These are phyloP conservation scores for Jackrogersella minutella DNA, from an alignment of 495 filamentous ascomycete species.

Conservation along the genomic window DNA sequence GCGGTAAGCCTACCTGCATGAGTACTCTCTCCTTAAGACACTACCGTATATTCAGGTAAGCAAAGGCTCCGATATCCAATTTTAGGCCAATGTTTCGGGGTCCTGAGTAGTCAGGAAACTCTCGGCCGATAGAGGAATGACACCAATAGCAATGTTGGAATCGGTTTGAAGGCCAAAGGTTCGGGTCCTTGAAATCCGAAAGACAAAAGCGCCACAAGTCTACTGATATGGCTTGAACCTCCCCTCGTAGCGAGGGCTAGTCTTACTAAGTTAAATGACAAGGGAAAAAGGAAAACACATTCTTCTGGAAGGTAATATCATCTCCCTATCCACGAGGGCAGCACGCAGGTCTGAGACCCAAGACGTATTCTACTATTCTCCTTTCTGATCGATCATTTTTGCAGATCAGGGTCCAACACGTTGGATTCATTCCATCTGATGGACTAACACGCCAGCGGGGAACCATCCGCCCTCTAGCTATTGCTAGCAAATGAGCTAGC, in stretches of 20 bases:
- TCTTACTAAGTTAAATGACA: not conserved
- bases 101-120: not conserved
- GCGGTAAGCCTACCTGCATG: not conserved
- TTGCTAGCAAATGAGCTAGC: not conserved
- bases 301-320: not conserved
- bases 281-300: conserved; percentile 1
- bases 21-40: not conserved
- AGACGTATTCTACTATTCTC: not conserved
- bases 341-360: not conserved
- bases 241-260: not conserved
- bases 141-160: not conserved
- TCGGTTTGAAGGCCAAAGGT: not conserved
- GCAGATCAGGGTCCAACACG: conserved; percentile 5
- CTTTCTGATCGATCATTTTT: conserved; percentile 2
- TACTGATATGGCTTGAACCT: not conserved
- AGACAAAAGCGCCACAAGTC: conserved; percentile 17
- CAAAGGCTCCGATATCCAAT: not conserved
- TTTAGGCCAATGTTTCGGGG: not conserved
- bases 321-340: conserved; percentile 2
- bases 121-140: not conserved
- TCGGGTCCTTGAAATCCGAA: conserved; percentile 21
- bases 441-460: conserved; percentile 2
- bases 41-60: not conserved
- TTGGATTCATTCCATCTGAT: conserved; percentile 1
- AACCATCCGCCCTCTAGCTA: not conserved